Percentiles rank a stretch among this genome's conserved stretches.
Conservation (phyloP, 1,139 yeast genomes). For the Candida labiduridarum region DNA sequence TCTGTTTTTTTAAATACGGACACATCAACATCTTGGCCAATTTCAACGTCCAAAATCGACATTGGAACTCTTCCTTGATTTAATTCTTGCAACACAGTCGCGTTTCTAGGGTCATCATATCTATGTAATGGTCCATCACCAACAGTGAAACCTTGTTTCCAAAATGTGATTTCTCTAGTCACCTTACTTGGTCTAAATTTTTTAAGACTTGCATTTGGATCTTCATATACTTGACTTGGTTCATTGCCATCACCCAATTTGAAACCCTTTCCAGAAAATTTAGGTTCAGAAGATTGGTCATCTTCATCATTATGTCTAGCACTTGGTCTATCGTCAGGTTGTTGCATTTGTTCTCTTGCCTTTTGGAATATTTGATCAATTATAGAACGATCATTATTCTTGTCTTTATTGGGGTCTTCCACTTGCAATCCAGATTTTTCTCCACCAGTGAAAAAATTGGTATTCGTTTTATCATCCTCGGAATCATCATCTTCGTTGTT, state of each 20-base stretch:
- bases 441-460: slow-evolving; percentile 90
- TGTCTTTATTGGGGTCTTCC: slow-evolving; percentile 76
- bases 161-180: slow-evolving; percentile 79
- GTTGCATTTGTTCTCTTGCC: slow-evolving; percentile 46
- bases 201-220: slow-evolving; percentile 25
- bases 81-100: slow-evolving; percentile 73
- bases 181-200: slow-evolving; percentile 49
- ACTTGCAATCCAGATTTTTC: slow-evolving; percentile 94
- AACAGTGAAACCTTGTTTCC: slow-evolving; percentile 95
- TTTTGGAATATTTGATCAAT: slow-evolving; percentile 49
- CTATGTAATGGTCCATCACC: slow-evolving; percentile 86
- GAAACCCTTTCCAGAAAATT: slow-evolving; percentile 75
- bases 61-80: slow-evolving; percentile 95
- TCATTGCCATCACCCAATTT: slow-evolving; percentile 69
- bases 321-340: slow-evolving; percentile 48
- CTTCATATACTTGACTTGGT: slow-evolving; percentile 41
- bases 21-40: slow-evolving; percentile 96
- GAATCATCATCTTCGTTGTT: slow-evolving; percentile 46
- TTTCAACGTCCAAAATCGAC: slow-evolving; percentile 74
- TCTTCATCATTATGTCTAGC: slow-evolving; percentile 21
- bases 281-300: slow-evolving; percentile 15
- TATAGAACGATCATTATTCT: slow-evolving; percentile 40
- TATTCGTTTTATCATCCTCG: slow-evolving; percentile 66
- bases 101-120: slow-evolving; percentile 89
- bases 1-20: slow-evolving; percentile 79